Conservation (phyloP, 176 grass and related monocot genomes). For the Triticum urartu region DNA sequence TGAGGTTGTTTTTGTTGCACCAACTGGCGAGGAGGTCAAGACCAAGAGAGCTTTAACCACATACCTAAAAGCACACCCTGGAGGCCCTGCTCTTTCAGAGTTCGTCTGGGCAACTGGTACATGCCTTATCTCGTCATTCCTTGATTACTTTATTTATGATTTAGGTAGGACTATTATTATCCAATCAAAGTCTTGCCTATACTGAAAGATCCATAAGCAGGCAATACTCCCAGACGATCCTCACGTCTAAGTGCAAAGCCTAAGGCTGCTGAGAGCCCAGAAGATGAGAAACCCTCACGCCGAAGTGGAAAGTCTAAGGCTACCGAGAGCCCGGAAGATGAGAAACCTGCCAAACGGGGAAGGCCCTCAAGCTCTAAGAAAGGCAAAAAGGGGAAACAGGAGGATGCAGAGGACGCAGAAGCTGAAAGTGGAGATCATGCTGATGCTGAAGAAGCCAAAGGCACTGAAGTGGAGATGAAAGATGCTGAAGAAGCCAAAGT, state of each 20-base stretch:
- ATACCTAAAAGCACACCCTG: constrained; percentile 65
- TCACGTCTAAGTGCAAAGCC: constrained; percentile 77
- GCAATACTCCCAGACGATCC: constrained; percentile 84
- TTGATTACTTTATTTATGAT: not conserved
- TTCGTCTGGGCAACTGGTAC: constrained; percentile 87
- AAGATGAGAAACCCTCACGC: constrained; percentile 48
- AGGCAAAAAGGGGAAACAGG: constrained; percentile 39
- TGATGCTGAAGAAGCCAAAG: constrained; percentile 31
- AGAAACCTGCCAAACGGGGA: constrained; percentile 49
- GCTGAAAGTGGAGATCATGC: constrained; percentile 21
- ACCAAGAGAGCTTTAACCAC: constrained; percentile 69
- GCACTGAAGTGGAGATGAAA: constrained; percentile 56
- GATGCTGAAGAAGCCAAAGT: constrained; percentile 39
- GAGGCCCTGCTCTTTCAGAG: constrained; percentile 65
- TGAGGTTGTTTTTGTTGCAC: constrained; percentile 71
- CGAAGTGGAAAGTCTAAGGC: constrained; percentile 57
- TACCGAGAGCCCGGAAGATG: constrained; percentile 56
- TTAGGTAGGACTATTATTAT: not conserved
- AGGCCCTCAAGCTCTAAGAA: constrained; percentile 36
- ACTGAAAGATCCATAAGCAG: constrained; percentile 54
- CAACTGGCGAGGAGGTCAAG: constrained; percentile 87
- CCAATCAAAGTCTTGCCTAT: constrained; percentile 11
- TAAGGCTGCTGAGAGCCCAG: constrained; percentile 61
- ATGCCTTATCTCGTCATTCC: constrained; percentile 12
- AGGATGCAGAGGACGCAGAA: constrained; percentile 5